phyloP scores from a whole-genome alignment of 2,329 filamentous ascomycete genomes.

The Pseudogymnoascus sp. region DNA sequence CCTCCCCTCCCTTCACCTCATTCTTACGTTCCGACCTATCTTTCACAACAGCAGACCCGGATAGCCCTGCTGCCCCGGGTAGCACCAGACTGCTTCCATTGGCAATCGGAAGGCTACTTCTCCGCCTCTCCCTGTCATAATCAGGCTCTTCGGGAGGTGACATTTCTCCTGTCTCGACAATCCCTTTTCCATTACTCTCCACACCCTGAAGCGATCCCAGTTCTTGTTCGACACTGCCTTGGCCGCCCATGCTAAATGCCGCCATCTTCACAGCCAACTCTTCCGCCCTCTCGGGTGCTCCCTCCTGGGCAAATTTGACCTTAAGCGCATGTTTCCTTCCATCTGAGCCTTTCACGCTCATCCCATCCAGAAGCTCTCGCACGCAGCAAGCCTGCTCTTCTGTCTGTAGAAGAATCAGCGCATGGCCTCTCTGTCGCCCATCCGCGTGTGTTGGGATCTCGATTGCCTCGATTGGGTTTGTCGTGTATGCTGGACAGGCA shows the following conservation, averaged over 20 bases:
- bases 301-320: constrained; percentile 4
- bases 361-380: constrained; percentile 1
- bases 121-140: background rate
- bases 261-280: background rate
- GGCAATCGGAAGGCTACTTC: background rate
- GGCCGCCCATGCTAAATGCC: background rate
- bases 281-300: background rate
- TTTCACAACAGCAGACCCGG: background rate
- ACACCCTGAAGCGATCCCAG: background rate
- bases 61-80: background rate
- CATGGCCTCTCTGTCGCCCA: background rate
- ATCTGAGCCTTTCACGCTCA: constrained; percentile 1
- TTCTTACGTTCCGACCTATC: background rate
- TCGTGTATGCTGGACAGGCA: background rate
- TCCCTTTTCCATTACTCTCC: background rate
- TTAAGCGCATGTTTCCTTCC: background rate
- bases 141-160: background rate
- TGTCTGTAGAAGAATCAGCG: constrained; percentile 2
- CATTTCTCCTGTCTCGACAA: background rate
- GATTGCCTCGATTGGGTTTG: background rate
- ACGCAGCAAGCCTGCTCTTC: background rate
- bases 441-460: background rate
- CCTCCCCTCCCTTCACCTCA: background rate
- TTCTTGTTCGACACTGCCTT: background rate
- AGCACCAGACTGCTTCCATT: background rate